Base-by-base conservation (phyloP, 495 filamentous ascomycete species). In the Penicillium silybi region DNA sequence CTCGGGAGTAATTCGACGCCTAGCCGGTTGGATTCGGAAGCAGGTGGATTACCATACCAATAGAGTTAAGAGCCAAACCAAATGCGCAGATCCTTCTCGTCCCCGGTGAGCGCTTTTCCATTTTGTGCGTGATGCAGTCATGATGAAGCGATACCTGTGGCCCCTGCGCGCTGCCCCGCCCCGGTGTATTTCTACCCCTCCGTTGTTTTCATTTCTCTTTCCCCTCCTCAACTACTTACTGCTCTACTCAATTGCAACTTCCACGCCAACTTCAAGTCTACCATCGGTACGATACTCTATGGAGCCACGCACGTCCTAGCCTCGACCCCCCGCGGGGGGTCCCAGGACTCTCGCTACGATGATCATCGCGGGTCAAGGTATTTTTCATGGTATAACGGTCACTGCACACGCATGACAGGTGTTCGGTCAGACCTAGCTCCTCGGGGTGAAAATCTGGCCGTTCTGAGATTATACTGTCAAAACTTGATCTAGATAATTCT, bases 401-500 rank as follows among this genome's bases (percentile, higher is more conserved):
- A 69, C 58, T 67, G 71, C 68, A 60, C 68, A 64, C 76, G 78
- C 77, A 80, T 80, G 77, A 80, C 79, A 79, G 79, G 79, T 82
- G 79, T 80, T 78, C 77, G 68, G 55, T 34, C 51, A 19, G 37
- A 51, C 29, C 19, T 17, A 39, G 44, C 29, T 53, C 26, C 13
- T 17, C 37, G 22, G 44, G 20, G 17, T 11, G 16, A 47, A 47
- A 52, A 44, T 48, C 51, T 54, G 35, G 59, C 68, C 63, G 78
- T 78, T 80, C 80, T 83, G 80, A 83, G 80, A 83, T 76, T 79
- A 83, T 78, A 83, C 80, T 81, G 80, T 81, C 72, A 72, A 69
- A 86, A 87, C 84, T 86, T 87, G 84, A 87, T 86, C 84, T 85
- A 83, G 84, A 85, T 84, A 86, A 87, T 87, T 79, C 84, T 82